Evolutionary conservation across 176 grass and related monocot species (phyloP).

Genomic region (Lolium perenne): DNA sequence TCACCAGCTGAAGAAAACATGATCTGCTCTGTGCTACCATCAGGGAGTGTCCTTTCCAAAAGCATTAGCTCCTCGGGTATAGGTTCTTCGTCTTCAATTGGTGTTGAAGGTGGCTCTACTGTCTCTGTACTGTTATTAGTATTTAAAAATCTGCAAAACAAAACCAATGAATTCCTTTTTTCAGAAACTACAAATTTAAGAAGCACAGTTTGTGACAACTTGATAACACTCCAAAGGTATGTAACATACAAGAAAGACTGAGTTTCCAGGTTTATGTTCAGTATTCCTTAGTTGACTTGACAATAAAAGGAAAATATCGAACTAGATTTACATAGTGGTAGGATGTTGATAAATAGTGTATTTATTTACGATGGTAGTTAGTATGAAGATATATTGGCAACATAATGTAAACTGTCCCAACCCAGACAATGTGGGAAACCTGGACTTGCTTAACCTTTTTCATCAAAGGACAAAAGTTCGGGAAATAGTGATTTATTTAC

Average conservation of each 20-base stretch:
- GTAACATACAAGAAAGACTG: background rate
- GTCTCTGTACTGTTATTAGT: conserved; percentile 69
- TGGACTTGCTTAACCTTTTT: background rate
- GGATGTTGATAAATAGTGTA: background rate
- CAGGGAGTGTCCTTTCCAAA: conserved; percentile 69
- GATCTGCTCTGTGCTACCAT: conserved; percentile 85
- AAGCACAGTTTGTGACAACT: conserved; percentile 13
- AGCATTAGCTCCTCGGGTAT: conserved; percentile 72
- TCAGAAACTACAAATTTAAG: conserved; percentile 22
- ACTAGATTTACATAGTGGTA: background rate
- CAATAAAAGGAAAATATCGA: background rate
- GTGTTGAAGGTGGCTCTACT: conserved; percentile 61
- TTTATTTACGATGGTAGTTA: background rate
- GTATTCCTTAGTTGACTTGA: conserved; percentile 1
- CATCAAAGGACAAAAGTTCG: background rate
- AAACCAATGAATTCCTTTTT: conserved; percentile 16
- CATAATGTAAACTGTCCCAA: background rate
- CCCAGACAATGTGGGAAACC: background rate
- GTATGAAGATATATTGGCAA: background rate
- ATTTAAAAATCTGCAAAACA: conserved; percentile 72
- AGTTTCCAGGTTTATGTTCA: background rate
- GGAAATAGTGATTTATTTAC: background rate
- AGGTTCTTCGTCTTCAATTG: conserved; percentile 82
- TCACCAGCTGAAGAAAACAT: conserved; percentile 89
- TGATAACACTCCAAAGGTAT: background rate